Conservation (phyloP, 1,139 yeast species). For the Sugiyamaella castrensis region DNA sequence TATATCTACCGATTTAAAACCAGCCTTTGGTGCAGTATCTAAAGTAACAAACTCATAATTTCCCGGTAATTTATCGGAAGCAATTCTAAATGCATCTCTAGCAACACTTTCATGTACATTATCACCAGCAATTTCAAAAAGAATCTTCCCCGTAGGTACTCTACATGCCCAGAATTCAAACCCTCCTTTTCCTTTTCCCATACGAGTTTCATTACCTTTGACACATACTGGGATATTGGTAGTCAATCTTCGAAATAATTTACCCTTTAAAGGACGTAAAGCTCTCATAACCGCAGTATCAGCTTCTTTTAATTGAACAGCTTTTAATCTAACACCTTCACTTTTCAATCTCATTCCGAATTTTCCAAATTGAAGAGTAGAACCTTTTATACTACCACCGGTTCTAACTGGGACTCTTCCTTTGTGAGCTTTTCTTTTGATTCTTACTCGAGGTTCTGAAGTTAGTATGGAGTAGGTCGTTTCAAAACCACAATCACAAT, state of each 20-base stretch:
- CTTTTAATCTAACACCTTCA: constrained; percentile 84
- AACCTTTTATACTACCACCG: constrained; percentile 92
- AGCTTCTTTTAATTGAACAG: constrained; percentile 87
- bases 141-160: constrained; percentile 90
- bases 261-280: constrained; percentile 67
- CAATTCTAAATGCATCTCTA: constrained; percentile 86
- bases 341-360: constrained; percentile 85
- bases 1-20: constrained; percentile 47
- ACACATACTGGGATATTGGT: constrained; percentile 89
- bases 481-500: too few relatives aligned
- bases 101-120: constrained; percentile 86
- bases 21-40: constrained; percentile 67
- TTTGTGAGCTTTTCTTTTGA: constrained; percentile 78
- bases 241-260: constrained; percentile 73
- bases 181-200: constrained; percentile 99
- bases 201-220: constrained; percentile 98
- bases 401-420: constrained; percentile 93
- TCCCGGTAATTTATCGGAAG: constrained; percentile 91
- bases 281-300: constrained; percentile 80
- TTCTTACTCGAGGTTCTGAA: constrained; percentile 78
- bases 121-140: constrained; percentile 80
- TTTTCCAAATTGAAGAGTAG: constrained; percentile 72
- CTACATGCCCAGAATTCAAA: constrained; percentile 97
- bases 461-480: constrained; percentile 35
- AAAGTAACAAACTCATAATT: constrained; percentile 78